phyloP scores from a whole-genome alignment of 2,329 filamentous ascomycete genomes.

The Beauveria bassiana region DNA sequence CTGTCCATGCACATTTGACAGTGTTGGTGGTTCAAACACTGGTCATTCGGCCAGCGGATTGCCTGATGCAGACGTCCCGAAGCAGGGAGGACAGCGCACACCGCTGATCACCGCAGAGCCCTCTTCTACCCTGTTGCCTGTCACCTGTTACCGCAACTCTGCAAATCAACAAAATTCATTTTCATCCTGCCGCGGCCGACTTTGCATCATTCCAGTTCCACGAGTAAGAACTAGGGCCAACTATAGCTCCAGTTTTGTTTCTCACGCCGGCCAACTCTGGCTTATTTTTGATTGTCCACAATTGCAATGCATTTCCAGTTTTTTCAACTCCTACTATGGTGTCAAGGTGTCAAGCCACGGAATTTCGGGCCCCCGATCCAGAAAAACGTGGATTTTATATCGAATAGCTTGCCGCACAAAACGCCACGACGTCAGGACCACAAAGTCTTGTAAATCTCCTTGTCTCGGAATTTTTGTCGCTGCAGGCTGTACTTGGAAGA shows the following conservation, averaged over 20 bases:
- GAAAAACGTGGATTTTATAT: background rate
- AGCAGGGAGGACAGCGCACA: background rate
- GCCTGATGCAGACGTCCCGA: slow-evolving; percentile 1
- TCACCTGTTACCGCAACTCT: background rate
- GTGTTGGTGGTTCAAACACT: background rate
- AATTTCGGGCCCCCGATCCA: background rate
- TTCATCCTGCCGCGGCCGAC: too few relatives aligned
- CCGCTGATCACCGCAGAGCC: background rate
- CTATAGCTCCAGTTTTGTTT: background rate
- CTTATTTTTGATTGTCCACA: background rate
- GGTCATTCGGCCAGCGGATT: background rate
- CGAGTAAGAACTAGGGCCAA: background rate
- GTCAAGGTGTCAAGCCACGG: background rate
- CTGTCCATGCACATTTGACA: background rate
- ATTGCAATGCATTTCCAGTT: background rate
- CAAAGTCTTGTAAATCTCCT: background rate
- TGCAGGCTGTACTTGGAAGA: too few relatives aligned
- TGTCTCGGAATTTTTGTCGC: background rate
- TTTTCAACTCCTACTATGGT: background rate
- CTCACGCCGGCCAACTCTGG: background rate
- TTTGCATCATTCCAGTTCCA: background rate
- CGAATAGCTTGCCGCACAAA: background rate
- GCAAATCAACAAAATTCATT: background rate
- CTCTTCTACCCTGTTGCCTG: background rate
- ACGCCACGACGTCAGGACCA: background rate